Evolutionary conservation across 2,329 filamentous ascomycete genomes (phyloP), one percentile per base, ranked within the genome.

Genomic region (Aspergillus floridensis): DNA sequence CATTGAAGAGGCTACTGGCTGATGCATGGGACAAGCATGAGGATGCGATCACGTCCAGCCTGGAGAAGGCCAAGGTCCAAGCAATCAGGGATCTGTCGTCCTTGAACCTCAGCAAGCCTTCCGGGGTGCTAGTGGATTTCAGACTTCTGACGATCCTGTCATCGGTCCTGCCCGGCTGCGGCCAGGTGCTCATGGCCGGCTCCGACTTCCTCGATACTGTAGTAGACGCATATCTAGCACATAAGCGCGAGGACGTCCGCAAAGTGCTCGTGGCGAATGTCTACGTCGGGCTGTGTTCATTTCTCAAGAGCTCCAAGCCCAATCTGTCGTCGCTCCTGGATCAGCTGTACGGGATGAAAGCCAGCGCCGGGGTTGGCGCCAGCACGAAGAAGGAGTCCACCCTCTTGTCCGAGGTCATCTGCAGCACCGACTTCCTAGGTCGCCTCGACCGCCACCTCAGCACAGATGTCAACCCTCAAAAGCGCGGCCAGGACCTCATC

Each of bases 201-300:
- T 92, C 90, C 53, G 93, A 97, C 75, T 93, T 95, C 66, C 76
- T 96, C 21, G 93, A 97, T 72, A 86, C 89, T 0, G 81, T 96
- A 12, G 70, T 71, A 55, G 77, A 80, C 61, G 69, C 70, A 31
- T 80, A 79, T 61, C 66, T 68, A 31, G 78, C 79, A 52, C 82
- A 88, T 59, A 86, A 85, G 73, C 85, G 87, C 58, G 82, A 84
- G 22, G 65, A 70, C 19, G 81, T 92, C 48, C 85, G 87, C 59
- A 89, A 85, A 63, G 82, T 84, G 16, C 83, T 96, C 31, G 82
- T 93, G 50, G 86, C 89, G 1, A 88, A 89, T 3, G 79, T 86
- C 12, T 97, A 95, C 69, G 80, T 96, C 3, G 89, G 89, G 44
- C 79, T 97, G 0, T 77, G 87, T 2, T 88, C 90, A 0, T 78